Percentiles rank a stretch among this genome's conserved stretches.
Conservation (phyloP, 805 yeast genomes). For the Wickerhamiella shivajii region DNA sequence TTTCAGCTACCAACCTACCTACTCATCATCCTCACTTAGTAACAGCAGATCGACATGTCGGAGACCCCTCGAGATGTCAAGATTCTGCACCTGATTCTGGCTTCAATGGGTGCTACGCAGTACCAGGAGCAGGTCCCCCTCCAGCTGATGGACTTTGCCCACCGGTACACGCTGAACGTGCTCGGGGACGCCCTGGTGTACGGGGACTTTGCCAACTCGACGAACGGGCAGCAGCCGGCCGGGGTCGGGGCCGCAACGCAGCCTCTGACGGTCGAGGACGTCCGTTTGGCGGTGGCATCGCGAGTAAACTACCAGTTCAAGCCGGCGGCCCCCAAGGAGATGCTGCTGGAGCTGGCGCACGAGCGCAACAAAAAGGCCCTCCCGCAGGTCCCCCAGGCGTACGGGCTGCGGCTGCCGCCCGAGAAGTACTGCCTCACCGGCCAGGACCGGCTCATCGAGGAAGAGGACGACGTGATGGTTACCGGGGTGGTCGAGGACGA, state of each 20-base stretch:
- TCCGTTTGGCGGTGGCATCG: slow-evolving; percentile 84
- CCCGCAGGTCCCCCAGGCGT: slow-evolving; percentile 81
- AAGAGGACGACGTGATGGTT: slow-evolving; percentile 25
- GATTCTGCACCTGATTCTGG: slow-evolving; percentile 74
- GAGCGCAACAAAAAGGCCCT: slow-evolving; percentile 81
- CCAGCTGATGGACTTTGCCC: slow-evolving; percentile 94
- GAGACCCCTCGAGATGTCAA: slow-evolving; percentile 75
- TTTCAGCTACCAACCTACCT: no score
- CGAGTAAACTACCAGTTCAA: slow-evolving; percentile 92
- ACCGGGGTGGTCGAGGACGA: slow-evolving; percentile 13
- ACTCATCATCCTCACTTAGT: no score
- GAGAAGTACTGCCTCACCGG: slow-evolving; percentile 92
- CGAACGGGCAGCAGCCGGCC: slow-evolving; percentile 25
- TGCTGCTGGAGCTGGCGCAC: slow-evolving; percentile 76
- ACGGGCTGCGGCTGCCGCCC: slow-evolving; percentile 92
- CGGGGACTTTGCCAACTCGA: slow-evolving; percentile 50
- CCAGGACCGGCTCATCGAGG: slow-evolving; percentile 54
- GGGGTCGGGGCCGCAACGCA: slow-evolving; percentile 25
- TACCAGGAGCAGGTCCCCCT: slow-evolving; percentile 94
- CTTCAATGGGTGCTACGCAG: slow-evolving; percentile 80
- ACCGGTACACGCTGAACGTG: slow-evolving; percentile 68
- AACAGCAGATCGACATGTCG: no score
- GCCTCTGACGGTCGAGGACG: slow-evolving; percentile 71
- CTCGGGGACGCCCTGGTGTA: slow-evolving; percentile 81
- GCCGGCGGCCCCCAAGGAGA: slow-evolving; percentile 89